Percentiles rank a stretch among this genome's conserved stretches.
Evolutionary conservation across 2,329 filamentous ascomycete species (phyloP).

Genomic region (Exutisphaerella laricina): DNA sequence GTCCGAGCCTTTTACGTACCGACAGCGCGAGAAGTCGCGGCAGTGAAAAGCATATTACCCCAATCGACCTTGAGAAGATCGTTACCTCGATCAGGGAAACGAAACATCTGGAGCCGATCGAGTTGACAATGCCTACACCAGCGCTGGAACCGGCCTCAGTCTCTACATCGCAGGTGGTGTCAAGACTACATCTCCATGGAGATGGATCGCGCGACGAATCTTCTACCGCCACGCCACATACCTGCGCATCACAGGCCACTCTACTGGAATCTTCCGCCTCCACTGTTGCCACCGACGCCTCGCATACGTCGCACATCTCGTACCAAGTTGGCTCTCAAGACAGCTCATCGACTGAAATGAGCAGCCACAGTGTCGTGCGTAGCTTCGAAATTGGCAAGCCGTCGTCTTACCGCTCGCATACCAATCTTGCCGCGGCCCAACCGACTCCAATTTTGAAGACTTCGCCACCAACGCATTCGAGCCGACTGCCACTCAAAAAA

Average conservation of each 20-base stretch:
- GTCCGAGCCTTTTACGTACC: conserved; percentile 65
- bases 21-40: conserved; percentile 60
- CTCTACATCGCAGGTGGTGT: conserved; percentile 31
- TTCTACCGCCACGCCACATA: conserved; percentile 30
- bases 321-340: conserved; percentile 50
- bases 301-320: conserved; percentile 36
- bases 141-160: conserved; percentile 18
- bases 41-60: conserved; percentile 83
- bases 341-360: conserved; percentile 58
- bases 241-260: conserved; percentile 18
- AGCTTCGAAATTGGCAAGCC: conserved; percentile 80
- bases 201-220: conserved; percentile 31
- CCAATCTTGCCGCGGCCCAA: conserved; percentile 48
- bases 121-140: conserved; percentile 33
- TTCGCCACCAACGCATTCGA: conserved; percentile 32
- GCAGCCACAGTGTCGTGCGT: conserved; percentile 67
- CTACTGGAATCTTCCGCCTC: conserved; percentile 54
- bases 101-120: conserved; percentile 58
- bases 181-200: conserved; percentile 27
- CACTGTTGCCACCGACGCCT: conserved; percentile 43
- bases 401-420: conserved; percentile 60
- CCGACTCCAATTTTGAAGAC: conserved; percentile 58
- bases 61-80: conserved; percentile 88
- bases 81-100: conserved; percentile 86
- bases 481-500: conserved; percentile 48